Base-by-base conservation (phyloP, 2,329 filamentous ascomycete genomes). In the Diaporthe humulicola region DNA sequence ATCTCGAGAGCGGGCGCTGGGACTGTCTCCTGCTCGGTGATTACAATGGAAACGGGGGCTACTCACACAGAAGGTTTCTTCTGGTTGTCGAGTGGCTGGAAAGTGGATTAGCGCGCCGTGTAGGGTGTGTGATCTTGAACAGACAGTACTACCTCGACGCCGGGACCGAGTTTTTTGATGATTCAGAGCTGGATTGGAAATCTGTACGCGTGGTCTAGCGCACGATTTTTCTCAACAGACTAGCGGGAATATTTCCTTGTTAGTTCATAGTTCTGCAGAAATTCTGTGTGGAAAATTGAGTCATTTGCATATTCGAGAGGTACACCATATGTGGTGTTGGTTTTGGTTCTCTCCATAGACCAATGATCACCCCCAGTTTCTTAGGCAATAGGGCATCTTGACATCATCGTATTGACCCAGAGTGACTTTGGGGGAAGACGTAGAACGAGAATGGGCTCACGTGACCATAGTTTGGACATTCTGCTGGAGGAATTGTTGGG, bases 381-480 rank as follows among this genome's bases (percentile, higher is more conserved):
- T n/a, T n/a, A n/a, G n/a, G n/a, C n/a, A n/a, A n/a, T n/a, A 3
- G 3, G 1, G 36, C 22, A n/a, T 42, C 57, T 28, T 14, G 15
- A 1, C 28, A 19, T 8, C 5, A 54, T 54, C 8, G 50, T 14
- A 30, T 30, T 22, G 45, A 50, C 15, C 12, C 10, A 1, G 2
- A 14, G 14, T 30, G 5, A 12, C n/a, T 19, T 19, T 61, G 36
- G n/a, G 36, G n/a, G 3, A 8, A 4, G 40, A 17, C 4, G 58
- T 30, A 25, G 8, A 30, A 30, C 2, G 28, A 33, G 28, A 19
- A 56, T 5, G 14, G 58, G 15, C 3, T 30, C 58, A 64, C 38
- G 58, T 64, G 58, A 64, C 58, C 17, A 45, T n/a, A 45, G 1
- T 64, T 45, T 64, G 58, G 58, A 64, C 58, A 64, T 22, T 8